Conservation (phyloP, 2,329 filamentous ascomycete species). For the Geosmithia morbida region DNA sequence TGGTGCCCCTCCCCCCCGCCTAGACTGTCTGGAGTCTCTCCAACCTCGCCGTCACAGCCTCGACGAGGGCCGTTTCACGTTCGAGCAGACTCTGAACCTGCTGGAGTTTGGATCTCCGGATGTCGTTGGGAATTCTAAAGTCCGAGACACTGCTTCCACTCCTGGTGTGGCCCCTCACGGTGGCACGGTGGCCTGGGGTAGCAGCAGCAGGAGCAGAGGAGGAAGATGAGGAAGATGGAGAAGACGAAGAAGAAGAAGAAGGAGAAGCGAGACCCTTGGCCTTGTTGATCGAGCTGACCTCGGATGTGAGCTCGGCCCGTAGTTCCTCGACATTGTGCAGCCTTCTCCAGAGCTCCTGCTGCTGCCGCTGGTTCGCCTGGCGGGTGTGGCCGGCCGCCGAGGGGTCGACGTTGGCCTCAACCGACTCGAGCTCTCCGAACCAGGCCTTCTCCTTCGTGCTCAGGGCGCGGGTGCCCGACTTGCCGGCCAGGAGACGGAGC, state of each 20-base stretch:
- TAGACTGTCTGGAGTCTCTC: slow-evolving; percentile 32
- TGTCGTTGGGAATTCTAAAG: slow-evolving; percentile 41
- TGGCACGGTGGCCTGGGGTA: too few relatives aligned
- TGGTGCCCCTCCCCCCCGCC: too few relatives aligned
- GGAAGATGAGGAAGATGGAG: too few relatives aligned
- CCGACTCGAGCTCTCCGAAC: slow-evolving; percentile 31
- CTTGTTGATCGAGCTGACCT: slow-evolving; percentile 23
- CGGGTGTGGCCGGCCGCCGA: slow-evolving; percentile 7
- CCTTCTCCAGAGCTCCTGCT: slow-evolving; percentile 39
- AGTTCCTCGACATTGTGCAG: slow-evolving; percentile 40
- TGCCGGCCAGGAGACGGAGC: slow-evolving; percentile 30
- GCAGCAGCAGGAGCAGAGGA: too few relatives aligned
- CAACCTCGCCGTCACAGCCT: slow-evolving; percentile 48
- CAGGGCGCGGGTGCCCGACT: slow-evolving; percentile 25
- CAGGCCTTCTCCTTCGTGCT: slow-evolving; percentile 29
- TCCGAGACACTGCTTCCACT: slow-evolving; percentile 15
- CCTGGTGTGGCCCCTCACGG: background rate
- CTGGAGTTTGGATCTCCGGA: slow-evolving; percentile 47
- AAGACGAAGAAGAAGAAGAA: background rate
- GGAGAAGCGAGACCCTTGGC: background rate
- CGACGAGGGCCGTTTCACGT: slow-evolving; percentile 52
- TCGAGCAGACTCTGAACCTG: slow-evolving; percentile 51
- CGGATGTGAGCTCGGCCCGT: slow-evolving; percentile 35
- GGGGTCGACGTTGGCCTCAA: slow-evolving; percentile 33
- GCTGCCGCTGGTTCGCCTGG: slow-evolving; percentile 5